Conservation (phyloP, 1,139 yeast species). For the Sugiyamaella novakii region DNA sequence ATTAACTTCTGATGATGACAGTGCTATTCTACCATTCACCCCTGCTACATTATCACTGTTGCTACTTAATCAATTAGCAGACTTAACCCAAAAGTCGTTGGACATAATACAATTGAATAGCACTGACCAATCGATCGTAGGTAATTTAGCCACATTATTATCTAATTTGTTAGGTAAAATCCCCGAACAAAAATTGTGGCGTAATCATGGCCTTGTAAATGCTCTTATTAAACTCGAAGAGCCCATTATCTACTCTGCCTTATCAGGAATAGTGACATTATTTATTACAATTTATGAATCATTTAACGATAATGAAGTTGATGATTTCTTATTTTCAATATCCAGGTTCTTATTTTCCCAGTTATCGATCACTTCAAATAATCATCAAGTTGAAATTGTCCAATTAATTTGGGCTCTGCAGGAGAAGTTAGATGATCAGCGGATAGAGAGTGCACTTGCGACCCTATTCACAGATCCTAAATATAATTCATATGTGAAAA, state of each 20-base stretch:
- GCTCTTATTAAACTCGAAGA: constrained; percentile 41
- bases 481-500: constrained; percentile 17
- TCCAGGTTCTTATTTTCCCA: constrained; percentile 23
- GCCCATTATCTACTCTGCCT: constrained; percentile 27
- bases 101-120: neutral
- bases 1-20: constrained; percentile 26
- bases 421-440: constrained; percentile 37
- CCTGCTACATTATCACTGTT: constrained; percentile 51
- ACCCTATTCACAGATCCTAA: constrained; percentile 34
- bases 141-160: constrained; percentile 46
- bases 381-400: constrained; percentile 64
- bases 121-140: constrained; percentile 24
- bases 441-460: constrained; percentile 45
- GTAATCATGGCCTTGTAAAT: constrained; percentile 41
- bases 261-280: constrained; percentile 54
- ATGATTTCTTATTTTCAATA: constrained; percentile 27
- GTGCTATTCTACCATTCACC: constrained; percentile 46
- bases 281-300: constrained; percentile 45
- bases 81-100: constrained; percentile 35
- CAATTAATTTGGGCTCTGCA: constrained; percentile 47
- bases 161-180: constrained; percentile 50
- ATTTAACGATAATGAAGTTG: constrained; percentile 29
- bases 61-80: constrained; percentile 45
- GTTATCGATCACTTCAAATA: constrained; percentile 42
- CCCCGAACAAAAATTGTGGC: constrained; percentile 47